Base-by-base conservation (phyloP, 140 eudicot genomes). In the Bidens hawaiensis region DNA sequence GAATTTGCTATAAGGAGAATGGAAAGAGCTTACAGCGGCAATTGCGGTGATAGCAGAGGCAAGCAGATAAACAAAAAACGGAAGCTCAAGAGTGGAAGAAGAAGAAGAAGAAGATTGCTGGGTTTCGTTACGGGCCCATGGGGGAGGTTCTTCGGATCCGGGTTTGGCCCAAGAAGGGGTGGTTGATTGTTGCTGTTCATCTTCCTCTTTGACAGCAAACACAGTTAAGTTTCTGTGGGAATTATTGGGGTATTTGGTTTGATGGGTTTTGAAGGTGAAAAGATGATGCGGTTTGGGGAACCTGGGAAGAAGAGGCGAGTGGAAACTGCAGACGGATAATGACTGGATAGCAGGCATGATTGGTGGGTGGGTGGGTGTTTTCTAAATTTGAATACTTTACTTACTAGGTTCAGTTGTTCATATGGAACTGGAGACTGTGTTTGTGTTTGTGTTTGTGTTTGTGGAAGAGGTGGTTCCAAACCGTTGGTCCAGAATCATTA, bases 21-120 rank as follows among this genome's bases (percentile, higher is more conserved):
- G 47, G 30, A 12, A 16, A 14, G 38, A n/a, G 23, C 79, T 82
- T 76, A 87, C 98, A 73, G 96, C 98, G 19, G 96, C 98, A 79
- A 91, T 91, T 58, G 98, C 98, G 36, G 96, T 84, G 61, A 91
- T 36, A 11, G 95, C 96, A 22, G 99, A 91, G 22, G 99, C 96
- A 74, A 91, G 95, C 84, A 91, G 79, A 70, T 91, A 91, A 26
- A 74, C 95, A 56, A 34, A 68, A 75, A 82, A 91, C 14, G 99
- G 99, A 33, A 76, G 60, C 56, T 91, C 85, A 64, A 75, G 25
- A 69, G 42, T 2, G n/a, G n/a, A n/a, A n/a, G n/a, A n/a, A n/a
- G n/a, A n/a, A n/a, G n/a, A n/a, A 0, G 86, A 78, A 18, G 85
- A 79, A 48, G 74, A 21, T 60, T 69, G 51, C 28, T 80, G 94